Evolutionary conservation across 1,284 basidiomycete genomes (phyloP), one percentile per base, ranked within the genome.

Genomic region (Apiotrichum domesticum): DNA sequence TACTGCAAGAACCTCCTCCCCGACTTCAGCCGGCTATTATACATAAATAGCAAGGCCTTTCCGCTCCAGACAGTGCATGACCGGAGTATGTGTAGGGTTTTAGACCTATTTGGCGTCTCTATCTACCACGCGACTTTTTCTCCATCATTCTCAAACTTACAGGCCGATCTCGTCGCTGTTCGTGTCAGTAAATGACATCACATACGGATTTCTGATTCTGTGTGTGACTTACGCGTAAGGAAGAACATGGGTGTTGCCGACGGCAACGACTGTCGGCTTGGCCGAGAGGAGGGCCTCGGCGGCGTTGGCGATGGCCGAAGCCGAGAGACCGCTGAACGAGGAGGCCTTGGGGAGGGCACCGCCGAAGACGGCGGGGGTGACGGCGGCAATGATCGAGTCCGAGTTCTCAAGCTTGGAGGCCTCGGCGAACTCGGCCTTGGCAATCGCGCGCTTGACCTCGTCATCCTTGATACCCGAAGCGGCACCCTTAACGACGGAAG

Each of bases 261-360:
- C 81, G 34, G 85, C 87, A 48, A 96, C 89, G 63, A 83, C 90
- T 39, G 90, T 92, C 34, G 91, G 89, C 79, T 90, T 88, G 66
- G 79, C 78, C 73, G 72, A 69, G 69, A 75, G 73, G 53, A 75
- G 63, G 21, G 70, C 66, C 52, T 63, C 54, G 45, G 72, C 72
- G 46, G 74, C 74, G 80, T 85, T 86, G 61, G 82, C 79, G 73
- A 90, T 78, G 29, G 81, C 78, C 57, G 81, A 73, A 33, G 81
- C 78, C 52, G 82, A 80, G 53, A 88, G 79, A 61, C 81, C 81
- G 69, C 87, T 85, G 56, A 89, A 75, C 58, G 87, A 70, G 14
- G 82, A 79, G 35, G 79, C 74, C 15, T 84, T 80, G 14, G 80
- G 74, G 48, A 81, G 76, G 29, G 80, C 73, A 47, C 84, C 82